phyloP scores from a whole-genome alignment of 345 rosid genomes.

The Camelina sativa region DNA sequence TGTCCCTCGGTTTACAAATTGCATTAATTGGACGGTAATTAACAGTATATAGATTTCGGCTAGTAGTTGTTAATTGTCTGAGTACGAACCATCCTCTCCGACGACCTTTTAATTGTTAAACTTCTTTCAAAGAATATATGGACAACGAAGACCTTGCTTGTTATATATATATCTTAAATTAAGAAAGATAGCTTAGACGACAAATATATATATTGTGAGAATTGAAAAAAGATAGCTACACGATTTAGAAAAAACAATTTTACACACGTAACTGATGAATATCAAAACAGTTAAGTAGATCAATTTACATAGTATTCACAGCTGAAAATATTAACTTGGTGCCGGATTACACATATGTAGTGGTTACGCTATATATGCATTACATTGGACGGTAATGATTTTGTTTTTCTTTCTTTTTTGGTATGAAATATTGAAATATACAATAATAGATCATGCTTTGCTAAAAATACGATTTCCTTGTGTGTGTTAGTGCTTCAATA shows the following conservation, averaged over 20 bases:
- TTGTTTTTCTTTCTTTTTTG: no score
- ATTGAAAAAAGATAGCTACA: no score
- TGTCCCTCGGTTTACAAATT: conserved; percentile 23
- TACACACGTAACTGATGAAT: background rate
- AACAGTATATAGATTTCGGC: background rate
- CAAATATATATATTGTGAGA: no score
- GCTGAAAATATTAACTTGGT: background rate
- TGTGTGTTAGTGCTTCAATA: background rate
- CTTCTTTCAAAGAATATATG: background rate
- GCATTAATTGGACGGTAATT: conserved; percentile 23
- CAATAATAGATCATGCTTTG: background rate
- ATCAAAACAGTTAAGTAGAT: background rate
- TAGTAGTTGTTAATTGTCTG: background rate
- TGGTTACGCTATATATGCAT: background rate
- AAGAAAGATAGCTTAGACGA: background rate
- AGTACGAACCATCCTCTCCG: background rate
- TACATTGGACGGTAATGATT: background rate
- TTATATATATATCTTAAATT: background rate
- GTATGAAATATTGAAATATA: background rate
- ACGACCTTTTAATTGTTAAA: background rate
- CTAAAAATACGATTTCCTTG: background rate
- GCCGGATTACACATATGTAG: background rate
- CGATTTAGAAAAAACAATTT: background rate
- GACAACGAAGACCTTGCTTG: background rate
- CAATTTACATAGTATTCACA: background rate